phyloP scores from a whole-genome alignment of 2,329 filamentous ascomycete genomes.

The Aureobasidium sp. region DNA sequence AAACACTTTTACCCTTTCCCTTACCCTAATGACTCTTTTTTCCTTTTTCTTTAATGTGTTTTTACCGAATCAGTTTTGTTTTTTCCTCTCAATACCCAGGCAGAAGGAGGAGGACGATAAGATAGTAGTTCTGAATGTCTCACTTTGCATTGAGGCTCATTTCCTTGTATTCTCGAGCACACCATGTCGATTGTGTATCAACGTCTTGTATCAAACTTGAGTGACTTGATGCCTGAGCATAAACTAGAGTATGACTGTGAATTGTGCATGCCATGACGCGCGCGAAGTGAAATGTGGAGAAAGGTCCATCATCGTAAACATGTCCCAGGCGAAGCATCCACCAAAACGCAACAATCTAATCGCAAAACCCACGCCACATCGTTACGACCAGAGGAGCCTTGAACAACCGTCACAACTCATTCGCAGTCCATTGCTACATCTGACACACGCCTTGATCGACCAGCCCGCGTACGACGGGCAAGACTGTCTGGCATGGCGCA shows the following conservation, averaged over 20 bases:
- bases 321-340: not conserved
- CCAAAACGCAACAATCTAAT: not conserved
- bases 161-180: not conserved
- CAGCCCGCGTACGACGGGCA: not conserved
- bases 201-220: not conserved
- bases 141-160: not conserved
- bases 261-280: conserved; percentile 2
- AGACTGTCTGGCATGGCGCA: not conserved
- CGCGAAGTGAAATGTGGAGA: not conserved
- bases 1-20: not conserved
- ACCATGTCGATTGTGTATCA: not conserved
- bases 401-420: not conserved
- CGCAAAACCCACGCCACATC: not conserved
- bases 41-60: conserved; percentile 8
- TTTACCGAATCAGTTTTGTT: not conserved
- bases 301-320: not conserved
- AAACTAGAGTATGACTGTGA: not conserved
- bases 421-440: not conserved
- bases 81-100: conserved; percentile 9
- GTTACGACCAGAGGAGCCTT: not conserved
- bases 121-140: conserved; percentile 1
- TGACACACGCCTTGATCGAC: not conserved
- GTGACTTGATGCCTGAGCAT: not conserved
- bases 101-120: conserved; percentile 1
- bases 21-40: conserved; percentile 11